Evolutionary conservation across 164 flowering plant genomes (phyloP), one percentile per base, ranked within the genome.

Genomic region (Stephania cephalantha): DNA sequence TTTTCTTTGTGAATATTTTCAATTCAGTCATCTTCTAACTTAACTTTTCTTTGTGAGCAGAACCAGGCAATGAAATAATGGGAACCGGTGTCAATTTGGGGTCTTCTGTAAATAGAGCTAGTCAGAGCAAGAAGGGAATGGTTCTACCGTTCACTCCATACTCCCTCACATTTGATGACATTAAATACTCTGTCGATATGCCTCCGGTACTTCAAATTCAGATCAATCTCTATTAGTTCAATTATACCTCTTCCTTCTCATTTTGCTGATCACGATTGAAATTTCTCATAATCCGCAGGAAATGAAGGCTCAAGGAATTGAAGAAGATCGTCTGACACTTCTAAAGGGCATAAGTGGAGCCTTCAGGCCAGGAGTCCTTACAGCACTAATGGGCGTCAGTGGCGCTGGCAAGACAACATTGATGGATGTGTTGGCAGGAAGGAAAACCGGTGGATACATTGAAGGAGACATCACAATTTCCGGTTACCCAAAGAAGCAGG

Each of bases 71-170:
- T 61, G 66, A 15, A 50, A 7, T 50, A 0, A 61, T 8, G 20
- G 29, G 25, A 50, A 61, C 25, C 66, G 20, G 29, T 25, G 8
- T 11, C 64, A 55, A 55, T 55, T 13, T 13, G 1, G n/a, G 9
- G 18, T 55, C 10, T 55, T 58, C 64, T 58, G 3, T 18, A 18
- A n/a, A 9, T 13, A 71, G 69, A 25, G 74, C 71, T 58, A 80
- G 52, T 35, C 73, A 52, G 25, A 78, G 69, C n/a, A 76, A 61
- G 76, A 86, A 86, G 70, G 93, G 91, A 79, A 90, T 91, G 91
- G 84, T 87, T 77, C 90, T 91, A 73, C 94, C 94, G 63, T 90
- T 91, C 77, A 73, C 85, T 69, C 94, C 85, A 8, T 86, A 82
- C 70, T 85, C 86, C 7, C 76, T 90, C 75, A 83, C 90, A 46